phyloP scores from a whole-genome alignment of 345 rosid species.

The Toxicodendron radicans region DNA sequence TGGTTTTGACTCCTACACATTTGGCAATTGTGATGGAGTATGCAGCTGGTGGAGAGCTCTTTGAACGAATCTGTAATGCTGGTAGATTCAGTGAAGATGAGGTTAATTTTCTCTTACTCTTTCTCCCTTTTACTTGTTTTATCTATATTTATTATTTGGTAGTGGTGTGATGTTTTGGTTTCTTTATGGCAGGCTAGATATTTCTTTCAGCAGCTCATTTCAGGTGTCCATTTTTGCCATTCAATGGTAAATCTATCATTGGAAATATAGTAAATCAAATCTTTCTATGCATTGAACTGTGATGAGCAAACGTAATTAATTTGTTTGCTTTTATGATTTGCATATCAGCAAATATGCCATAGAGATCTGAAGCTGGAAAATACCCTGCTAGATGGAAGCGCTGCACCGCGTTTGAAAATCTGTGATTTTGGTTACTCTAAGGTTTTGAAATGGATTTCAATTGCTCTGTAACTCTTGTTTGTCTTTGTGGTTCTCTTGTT shows the following conservation, averaged over 20 bases:
- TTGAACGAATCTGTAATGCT: conserved; percentile 80
- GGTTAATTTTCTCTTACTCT: conserved; percentile 37
- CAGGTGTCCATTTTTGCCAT: conserved; percentile 83
- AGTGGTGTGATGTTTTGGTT: not conserved
- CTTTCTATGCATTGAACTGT: not conserved
- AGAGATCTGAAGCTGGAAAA: conserved; percentile 94
- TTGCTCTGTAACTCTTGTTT: not conserved
- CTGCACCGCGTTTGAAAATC: conserved; percentile 87
- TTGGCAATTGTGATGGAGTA: conserved; percentile 90
- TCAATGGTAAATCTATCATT: conserved; percentile 47
- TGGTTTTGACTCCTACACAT: conserved; percentile 83
- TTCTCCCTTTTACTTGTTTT: conserved; percentile 1
- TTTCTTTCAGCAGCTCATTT: conserved; percentile 91
- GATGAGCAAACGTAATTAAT: not conserved
- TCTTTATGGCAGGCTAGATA: conserved; percentile 64
- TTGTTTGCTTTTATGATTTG: not conserved
- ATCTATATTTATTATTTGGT: not conserved
- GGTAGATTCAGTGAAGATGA: conserved; percentile 97
- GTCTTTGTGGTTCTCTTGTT: conserved; percentile 1
- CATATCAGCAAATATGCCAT: conserved; percentile 87
- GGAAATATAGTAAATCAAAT: not conserved
- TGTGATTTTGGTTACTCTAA: conserved; percentile 96
- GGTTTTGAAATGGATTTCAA: conserved; percentile 35
- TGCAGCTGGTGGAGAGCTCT: conserved; percentile 94
- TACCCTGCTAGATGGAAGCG: conserved; percentile 86